These are phyloP conservation scores for Talaromyces atroroseus DNA, from an alignment of 2,329 filamentous ascomycete species.

Conservation along the genomic window DNA sequence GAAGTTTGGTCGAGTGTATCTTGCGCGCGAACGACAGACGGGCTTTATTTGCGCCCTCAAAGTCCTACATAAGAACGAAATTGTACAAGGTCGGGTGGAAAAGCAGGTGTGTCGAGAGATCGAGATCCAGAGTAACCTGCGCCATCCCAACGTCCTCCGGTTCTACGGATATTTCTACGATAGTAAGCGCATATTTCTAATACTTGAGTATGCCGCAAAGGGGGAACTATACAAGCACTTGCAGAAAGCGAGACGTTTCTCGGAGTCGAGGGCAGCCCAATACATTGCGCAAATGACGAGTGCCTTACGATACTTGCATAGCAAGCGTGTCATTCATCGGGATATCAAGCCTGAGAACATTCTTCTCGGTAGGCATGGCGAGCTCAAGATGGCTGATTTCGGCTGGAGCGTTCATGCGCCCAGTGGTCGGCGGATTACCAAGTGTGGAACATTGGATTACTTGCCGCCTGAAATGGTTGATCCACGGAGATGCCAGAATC, in stretches of 20 bases:
- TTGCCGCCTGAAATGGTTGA: constrained; percentile 95
- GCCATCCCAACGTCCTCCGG: constrained; percentile 77
- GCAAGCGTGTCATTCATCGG: constrained; percentile 93
- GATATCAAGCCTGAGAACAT: constrained; percentile 98
- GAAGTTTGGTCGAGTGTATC: constrained; percentile 80
- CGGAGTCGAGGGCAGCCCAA: constrained; percentile 77
- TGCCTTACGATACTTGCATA: constrained; percentile 82
- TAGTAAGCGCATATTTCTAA: constrained; percentile 77
- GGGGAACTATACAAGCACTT: constrained; percentile 85
- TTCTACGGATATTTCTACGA: constrained; percentile 86
- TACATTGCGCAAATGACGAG: constrained; percentile 85
- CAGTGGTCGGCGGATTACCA: constrained; percentile 84
- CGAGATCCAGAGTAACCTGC: constrained; percentile 79
- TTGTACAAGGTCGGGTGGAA: constrained; percentile 73
- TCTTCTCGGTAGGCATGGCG: constrained; percentile 87
- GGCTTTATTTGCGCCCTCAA: constrained; percentile 82
- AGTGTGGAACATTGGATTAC: constrained; percentile 98
- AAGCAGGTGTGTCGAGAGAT: constrained; percentile 83
- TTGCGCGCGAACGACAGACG: constrained; percentile 70
- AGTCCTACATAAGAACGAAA: constrained; percentile 76
- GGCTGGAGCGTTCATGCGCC: constrained; percentile 97
- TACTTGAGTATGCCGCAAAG: constrained; percentile 77
- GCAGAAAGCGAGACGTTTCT: constrained; percentile 69
- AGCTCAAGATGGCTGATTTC: constrained; percentile 97
- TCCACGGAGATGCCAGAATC: constrained; percentile 72